Evolutionary conservation across 768 basidiomycete species (phyloP).

Genomic region (Hericium rajendrae): DNA sequence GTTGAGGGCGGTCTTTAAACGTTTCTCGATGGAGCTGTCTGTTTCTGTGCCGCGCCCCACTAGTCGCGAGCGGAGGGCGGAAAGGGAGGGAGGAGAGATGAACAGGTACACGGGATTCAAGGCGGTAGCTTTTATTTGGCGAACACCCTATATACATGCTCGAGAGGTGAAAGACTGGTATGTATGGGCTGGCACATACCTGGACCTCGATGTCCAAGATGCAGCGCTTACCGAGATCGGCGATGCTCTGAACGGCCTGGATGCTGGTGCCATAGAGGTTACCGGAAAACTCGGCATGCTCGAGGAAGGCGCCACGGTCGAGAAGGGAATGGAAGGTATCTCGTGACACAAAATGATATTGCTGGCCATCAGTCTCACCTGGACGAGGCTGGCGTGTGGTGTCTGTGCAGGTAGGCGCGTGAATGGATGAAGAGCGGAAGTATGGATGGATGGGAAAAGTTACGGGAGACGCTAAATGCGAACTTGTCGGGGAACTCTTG

Average conservation of each 20-base stretch:
- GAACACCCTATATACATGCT: constrained; percentile 59
- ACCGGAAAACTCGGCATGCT: constrained; percentile 87
- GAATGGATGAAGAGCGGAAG: constrained; percentile 1
- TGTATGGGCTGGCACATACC: constrained; percentile 34
- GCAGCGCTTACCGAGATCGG: constrained; percentile 64
- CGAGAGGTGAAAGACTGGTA: constrained; percentile 3
- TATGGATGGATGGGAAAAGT: constrained; percentile 3
- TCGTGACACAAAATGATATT: constrained; percentile 77
- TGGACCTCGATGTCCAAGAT: constrained; percentile 95
- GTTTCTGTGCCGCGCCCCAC: constrained; percentile 78
- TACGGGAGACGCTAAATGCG: constrained; percentile 91
- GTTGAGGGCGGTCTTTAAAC: constrained; percentile 65
- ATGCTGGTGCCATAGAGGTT: constrained; percentile 93
- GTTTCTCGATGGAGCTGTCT: constrained; percentile 57
- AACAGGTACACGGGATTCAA: constrained; percentile 86
- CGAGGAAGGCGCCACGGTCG: constrained; percentile 71
- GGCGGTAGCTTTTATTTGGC: constrained; percentile 76
- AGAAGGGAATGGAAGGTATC: constrained; percentile 69
- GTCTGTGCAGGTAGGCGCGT: constrained; percentile 36
- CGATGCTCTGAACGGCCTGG: constrained; percentile 61
- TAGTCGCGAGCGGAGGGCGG: constrained; percentile 61
- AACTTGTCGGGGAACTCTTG: constrained; percentile 74
- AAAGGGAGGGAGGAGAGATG: constrained; percentile 78
- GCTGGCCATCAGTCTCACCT: constrained; percentile 72
- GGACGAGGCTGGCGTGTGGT: constrained; percentile 81